Conservation (phyloP, 148 eudicot species). For the Silene latifolia region DNA sequence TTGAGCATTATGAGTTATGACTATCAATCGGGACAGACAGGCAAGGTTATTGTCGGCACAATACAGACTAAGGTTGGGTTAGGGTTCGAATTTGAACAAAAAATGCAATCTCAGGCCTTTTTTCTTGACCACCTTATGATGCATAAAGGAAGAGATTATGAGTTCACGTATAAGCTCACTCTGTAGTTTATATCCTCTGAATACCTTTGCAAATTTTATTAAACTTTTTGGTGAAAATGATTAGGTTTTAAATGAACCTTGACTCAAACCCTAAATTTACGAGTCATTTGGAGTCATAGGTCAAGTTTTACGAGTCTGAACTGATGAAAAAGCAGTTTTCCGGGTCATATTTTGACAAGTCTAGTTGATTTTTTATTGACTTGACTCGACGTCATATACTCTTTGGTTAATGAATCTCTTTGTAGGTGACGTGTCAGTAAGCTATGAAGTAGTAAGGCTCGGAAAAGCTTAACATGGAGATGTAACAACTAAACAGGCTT, state of each 20-base stretch:
- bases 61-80: background rate
- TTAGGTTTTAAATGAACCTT: background rate
- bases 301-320: background rate
- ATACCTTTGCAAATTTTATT: background rate
- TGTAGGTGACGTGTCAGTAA: conserved; percentile 18
- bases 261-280: background rate
- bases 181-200: background rate
- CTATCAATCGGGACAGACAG: background rate
- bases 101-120: too few species aligned
- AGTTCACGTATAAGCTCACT: background rate
- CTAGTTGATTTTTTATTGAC: background rate
- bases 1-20: background rate
- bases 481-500: too few species aligned
- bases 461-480: background rate
- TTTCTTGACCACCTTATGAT: background rate
- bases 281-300: background rate
- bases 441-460: background rate
- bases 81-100: background rate
- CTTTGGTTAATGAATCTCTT: background rate
- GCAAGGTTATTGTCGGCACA: background rate
- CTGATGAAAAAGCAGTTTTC: background rate
- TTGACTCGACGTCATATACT: background rate
- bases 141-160: too few species aligned
- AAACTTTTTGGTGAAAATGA: background rate
- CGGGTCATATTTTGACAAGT: background rate